Base-by-base conservation (phyloP, 108 stramenopile species). In the Ochromonas danica region DNA sequence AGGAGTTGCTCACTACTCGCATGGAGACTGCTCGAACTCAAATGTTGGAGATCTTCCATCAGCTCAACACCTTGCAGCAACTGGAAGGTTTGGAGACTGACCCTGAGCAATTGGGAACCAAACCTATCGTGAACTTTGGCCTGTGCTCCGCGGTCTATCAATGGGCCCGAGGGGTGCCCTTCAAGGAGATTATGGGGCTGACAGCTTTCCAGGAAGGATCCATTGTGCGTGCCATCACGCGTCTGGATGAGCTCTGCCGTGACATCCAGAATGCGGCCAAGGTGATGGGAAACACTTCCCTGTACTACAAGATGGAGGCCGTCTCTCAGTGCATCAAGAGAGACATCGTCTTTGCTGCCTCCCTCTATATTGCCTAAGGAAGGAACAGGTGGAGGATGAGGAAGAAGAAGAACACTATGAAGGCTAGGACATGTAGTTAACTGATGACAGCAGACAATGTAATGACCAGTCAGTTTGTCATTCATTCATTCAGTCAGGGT, bases 311-410 rank as follows among this genome's bases (percentile, higher is more conserved):
- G 85, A 93, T 95, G 93, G 98, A 99, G 80, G 91, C 87, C 22
- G 95, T 94, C 1, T 92, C 92, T 45, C 88, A 88, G 51, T 88
- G 91, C 0, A 97, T 99, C 82, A 96, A 96, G 79, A 84, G 98
- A 42, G 98, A 97, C 67, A 95, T 99, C 81, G 93, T 97, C 1
- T 99, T 99, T 85, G 95, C 96, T 25, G 93, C 94, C 0, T 93
- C 93, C 82, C 87, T 99, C 0, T 99, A 99, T 86, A 89, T 98
- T 51, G 45, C 22, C 45, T 51, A 51, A 51, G 45, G n/a, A n/a
- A n/a, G n/a, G n/a, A n/a, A n/a, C n/a, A n/a, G n/a, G n/a, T n/a
- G n/a, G n/a, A n/a, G n/a, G n/a, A n/a, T n/a, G n/a, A n/a, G n/a
- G n/a, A n/a, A n/a, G n/a, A n/a, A n/a, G n/a, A n/a, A n/a, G n/a